Conservation (phyloP, 2,329 filamentous ascomycete species). For the Cordyceps javanica region DNA sequence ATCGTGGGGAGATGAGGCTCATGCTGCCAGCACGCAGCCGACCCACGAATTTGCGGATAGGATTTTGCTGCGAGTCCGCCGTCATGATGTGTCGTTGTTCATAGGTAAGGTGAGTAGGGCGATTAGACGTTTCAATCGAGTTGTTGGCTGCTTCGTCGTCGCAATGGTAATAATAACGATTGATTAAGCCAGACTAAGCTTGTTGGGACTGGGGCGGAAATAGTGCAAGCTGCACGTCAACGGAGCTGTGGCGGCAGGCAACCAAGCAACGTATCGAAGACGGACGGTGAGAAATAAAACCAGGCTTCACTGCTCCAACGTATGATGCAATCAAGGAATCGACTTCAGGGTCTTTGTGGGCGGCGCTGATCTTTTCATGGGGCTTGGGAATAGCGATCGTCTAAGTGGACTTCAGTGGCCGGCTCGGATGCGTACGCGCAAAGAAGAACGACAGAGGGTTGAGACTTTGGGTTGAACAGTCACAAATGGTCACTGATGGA, state of each 20-base stretch:
- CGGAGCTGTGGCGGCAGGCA: neutral
- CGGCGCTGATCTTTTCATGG: conserved; percentile 3
- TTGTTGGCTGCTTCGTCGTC: neutral
- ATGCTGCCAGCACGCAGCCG: conserved; percentile 11
- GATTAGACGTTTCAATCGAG: neutral
- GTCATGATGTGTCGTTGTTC: neutral
- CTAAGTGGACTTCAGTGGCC: conserved; percentile 2
- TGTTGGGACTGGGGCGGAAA: neutral
- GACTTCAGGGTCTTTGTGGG: conserved; percentile 9
- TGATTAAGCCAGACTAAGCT: neutral
- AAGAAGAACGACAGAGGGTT: neutral
- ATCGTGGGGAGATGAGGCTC: conserved; percentile 7
- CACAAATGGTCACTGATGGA: neutral
- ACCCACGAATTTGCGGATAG: conserved; percentile 8
- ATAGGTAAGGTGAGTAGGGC: neutral
- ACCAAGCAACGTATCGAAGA: too few relatives aligned
- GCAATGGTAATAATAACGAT: neutral
- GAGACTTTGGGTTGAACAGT: neutral
- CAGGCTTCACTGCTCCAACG: neutral
- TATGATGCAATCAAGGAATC: conserved; percentile 5
- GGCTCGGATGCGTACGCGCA: neutral
- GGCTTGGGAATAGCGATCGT: neutral
- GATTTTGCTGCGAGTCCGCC: neutral
- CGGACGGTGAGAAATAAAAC: neutral
- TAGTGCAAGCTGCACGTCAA: conserved; percentile 4